These are phyloP conservation scores for Chalciporus piperatus DNA, from an alignment of 768 basidiomycete species.

Conservation along the genomic window DNA sequence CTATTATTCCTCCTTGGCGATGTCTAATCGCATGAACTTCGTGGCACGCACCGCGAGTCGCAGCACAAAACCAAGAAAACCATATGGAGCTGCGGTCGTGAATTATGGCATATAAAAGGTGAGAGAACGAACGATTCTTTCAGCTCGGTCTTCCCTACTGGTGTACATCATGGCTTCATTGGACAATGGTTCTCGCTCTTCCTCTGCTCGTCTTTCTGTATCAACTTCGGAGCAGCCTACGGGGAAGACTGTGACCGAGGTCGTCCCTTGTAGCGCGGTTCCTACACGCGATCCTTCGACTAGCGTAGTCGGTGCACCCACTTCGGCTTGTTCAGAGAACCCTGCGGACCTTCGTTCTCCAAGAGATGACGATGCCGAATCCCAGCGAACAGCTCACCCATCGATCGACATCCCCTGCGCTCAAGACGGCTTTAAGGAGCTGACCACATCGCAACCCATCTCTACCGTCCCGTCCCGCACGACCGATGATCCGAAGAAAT, in stretches of 20 bases:
- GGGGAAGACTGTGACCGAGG: not conserved
- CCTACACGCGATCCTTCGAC: not conserved
- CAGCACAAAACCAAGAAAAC: constrained; percentile 2
- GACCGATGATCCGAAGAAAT: not conserved
- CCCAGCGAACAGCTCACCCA: not conserved
- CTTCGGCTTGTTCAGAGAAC: not conserved
- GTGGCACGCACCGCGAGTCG: not conserved
- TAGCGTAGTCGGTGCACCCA: not conserved
- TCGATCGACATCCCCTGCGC: not conserved
- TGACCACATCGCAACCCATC: constrained; percentile 3
- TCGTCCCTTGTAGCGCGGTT: not conserved
- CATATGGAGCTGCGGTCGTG: not conserved
- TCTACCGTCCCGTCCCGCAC: constrained; percentile 3
- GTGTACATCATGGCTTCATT: not conserved
- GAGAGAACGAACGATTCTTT: not conserved
- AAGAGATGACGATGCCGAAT: not conserved
- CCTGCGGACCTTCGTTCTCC: not conserved
- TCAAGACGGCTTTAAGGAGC: constrained; percentile 2
- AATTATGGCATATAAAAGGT: constrained; percentile 10
- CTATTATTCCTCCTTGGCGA: constrained; percentile 2
- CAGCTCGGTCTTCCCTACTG: not conserved
- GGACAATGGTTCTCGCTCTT: not conserved
- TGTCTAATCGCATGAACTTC: not conserved
- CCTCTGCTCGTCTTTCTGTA: not conserved
- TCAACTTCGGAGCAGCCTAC: not conserved